Percentiles rank a stretch among this genome's conserved stretches.
phyloP scores from a whole-genome alignment of 2,329 filamentous ascomycete genomes.

The Albophoma yamanashiensis region DNA sequence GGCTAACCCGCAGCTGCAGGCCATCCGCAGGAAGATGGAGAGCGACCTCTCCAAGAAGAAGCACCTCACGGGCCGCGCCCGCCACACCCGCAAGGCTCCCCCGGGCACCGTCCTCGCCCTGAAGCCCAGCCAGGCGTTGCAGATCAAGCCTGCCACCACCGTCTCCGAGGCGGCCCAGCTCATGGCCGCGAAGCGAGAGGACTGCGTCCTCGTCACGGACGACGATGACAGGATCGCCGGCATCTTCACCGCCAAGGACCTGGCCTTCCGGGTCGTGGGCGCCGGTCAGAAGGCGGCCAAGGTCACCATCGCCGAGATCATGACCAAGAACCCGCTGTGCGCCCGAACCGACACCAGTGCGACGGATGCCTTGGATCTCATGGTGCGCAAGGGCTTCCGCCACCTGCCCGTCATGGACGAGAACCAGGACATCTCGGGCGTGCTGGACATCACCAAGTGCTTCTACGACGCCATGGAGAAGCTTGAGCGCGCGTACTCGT shows the following conservation, averaged over 20 bases:
- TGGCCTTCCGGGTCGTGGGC: conserved; percentile 93
- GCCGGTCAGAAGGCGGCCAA: conserved; percentile 79
- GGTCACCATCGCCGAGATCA: conserved; percentile 94
- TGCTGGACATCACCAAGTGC: conserved; percentile 97
- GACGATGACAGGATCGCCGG: conserved; percentile 96
- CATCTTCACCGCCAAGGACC: conserved; percentile 98
- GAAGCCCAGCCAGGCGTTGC: conserved; percentile 88
- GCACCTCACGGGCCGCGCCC: conserved; percentile 63
- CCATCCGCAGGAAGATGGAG: conserved; percentile 94
- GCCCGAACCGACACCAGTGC: conserved; percentile 96
- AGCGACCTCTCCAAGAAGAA: conserved; percentile 98
- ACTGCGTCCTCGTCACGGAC: conserved; percentile 95
- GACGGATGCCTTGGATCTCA: conserved; percentile 91
- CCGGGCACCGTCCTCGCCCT: conserved; percentile 92
- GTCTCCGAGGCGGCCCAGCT: conserved; percentile 94
- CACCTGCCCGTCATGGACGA: conserved; percentile 99
- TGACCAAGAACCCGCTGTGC: conserved; percentile 99
- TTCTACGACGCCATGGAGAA: conserved; percentile 99
- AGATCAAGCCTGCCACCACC: conserved; percentile 92
- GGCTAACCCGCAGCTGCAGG: conserved; percentile 40
- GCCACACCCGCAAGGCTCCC: conserved; percentile 84
- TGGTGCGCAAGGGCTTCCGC: conserved; percentile 97
- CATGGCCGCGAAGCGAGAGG: conserved; percentile 97
- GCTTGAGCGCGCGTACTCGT: conserved; percentile 92
- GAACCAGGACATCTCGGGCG: conserved; percentile 97